Conservation (phyloP, 1,284 basidiomycete genomes). For the Athelia psychrophila region DNA sequence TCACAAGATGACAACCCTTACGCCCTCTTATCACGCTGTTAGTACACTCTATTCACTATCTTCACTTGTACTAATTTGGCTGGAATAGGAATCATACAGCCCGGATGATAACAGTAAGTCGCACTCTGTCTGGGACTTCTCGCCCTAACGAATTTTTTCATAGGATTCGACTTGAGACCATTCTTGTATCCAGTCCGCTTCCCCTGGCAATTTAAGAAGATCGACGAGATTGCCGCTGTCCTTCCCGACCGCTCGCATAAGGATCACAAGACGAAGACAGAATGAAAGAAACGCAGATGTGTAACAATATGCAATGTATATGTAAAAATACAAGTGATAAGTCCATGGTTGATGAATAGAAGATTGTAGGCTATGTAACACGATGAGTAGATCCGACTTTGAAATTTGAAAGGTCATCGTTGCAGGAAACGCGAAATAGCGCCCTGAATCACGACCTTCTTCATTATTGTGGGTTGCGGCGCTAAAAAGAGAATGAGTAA, state of each 20-base stretch:
- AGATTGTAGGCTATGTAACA: conserved; percentile 1
- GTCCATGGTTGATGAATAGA: neutral
- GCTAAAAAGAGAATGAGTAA: conserved; percentile 40
- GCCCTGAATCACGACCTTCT: conserved; percentile 75
- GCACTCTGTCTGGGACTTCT: conserved; percentile 1
- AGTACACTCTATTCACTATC: conserved; percentile 23
- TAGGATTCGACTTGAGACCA: conserved; percentile 93
- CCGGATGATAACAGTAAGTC: conserved; percentile 92
- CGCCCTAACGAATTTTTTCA: conserved; percentile 3
- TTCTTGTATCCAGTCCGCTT: conserved; percentile 96
- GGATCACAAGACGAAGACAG: conserved; percentile 31
- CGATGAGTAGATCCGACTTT: neutral
- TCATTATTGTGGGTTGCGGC: conserved; percentile 81
- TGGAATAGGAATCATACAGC: conserved; percentile 82
- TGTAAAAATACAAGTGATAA: conserved; percentile 5
- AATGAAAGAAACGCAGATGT: conserved; percentile 19
- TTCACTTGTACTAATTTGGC: conserved; percentile 6
- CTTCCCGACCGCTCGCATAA: conserved; percentile 69
- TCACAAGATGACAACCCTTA: conserved; percentile 99
- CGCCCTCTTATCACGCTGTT: conserved; percentile 94
- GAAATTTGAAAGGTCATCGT: too few species aligned
- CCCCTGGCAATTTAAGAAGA: conserved; percentile 95
- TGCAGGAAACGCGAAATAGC: conserved; percentile 68
- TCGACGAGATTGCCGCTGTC: conserved; percentile 78
- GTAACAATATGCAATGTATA: conserved; percentile 1